phyloP scores from a whole-genome alignment of 2,329 filamentous ascomycete genomes.

The Epicoccum nigrum region DNA sequence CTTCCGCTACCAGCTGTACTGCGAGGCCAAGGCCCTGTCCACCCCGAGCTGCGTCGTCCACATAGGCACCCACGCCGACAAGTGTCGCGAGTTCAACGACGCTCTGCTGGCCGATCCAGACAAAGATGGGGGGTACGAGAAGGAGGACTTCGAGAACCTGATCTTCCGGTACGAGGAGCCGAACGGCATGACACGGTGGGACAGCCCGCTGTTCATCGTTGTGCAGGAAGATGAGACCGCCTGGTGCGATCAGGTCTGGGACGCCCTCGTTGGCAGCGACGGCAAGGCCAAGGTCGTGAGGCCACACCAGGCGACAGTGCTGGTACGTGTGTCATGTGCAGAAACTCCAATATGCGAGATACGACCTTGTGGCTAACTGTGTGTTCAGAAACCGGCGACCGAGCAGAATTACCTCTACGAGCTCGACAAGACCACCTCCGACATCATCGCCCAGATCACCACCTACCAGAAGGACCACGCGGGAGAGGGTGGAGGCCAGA shows the following conservation, averaged over 20 bases:
- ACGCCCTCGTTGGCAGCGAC: constrained; percentile 65
- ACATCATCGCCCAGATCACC: constrained; percentile 72
- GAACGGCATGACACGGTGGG: constrained; percentile 84
- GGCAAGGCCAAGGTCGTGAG: constrained; percentile 70
- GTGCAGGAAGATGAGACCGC: constrained; percentile 74
- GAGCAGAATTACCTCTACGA: constrained; percentile 78
- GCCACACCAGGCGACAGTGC: constrained; percentile 77
- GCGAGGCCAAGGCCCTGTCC: constrained; percentile 79
- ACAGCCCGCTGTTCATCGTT: constrained; percentile 80
- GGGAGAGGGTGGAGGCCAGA: constrained; percentile 65
- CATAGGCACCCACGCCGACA: constrained; percentile 62
- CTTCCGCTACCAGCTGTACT: constrained; percentile 84
- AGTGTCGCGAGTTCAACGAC: constrained; percentile 65
- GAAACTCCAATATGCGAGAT: not conserved
- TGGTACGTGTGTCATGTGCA: constrained; percentile 45
- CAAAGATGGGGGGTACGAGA: constrained; percentile 56
- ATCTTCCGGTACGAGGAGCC: constrained; percentile 86
- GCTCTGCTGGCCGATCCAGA: constrained; percentile 55
- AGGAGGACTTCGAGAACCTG: constrained; percentile 76
- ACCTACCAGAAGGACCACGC: constrained; percentile 70
- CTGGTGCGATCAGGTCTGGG: constrained; percentile 76
- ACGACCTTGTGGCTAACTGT: constrained; percentile 1
- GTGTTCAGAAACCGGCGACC: constrained; percentile 60
- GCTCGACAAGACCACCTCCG: constrained; percentile 78
- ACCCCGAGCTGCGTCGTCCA: constrained; percentile 78